Evolutionary conservation across 192 early-diverging fungal species (phyloP), one percentile per base, ranked within the genome.

Genomic region (Rhizophagus clarus): DNA sequence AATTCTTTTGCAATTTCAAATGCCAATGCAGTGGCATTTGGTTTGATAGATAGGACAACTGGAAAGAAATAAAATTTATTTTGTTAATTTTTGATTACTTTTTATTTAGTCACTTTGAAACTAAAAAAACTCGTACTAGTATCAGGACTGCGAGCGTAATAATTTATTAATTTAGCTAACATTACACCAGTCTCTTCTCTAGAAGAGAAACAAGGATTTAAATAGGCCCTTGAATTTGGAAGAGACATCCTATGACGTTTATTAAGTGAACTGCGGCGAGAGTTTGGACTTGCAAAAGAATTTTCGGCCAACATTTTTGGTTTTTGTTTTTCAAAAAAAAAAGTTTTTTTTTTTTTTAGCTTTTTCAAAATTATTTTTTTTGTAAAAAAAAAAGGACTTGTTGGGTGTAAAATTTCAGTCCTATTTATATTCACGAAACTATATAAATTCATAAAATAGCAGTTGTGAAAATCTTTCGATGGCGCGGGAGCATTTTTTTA

Each of bases 41-140:
- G 64, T 45, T 78, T 78, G 8, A 78, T 78, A 9, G 76, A 64
- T 7, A 67, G 60, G 5, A 78, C 76, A 9, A 40, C 76, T 77
- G 6, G 2, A 22, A n/a, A 34, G 49, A 28, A 32, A 49, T 45
- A 29, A 24, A 42, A 72, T 31, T n/a, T 26, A 74, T 28, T 26
- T 28, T 56, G 15, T 74, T 51, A 17, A 14, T 74, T 0, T 28
- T 73, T 60, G 12, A 22, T 45, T 51, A 17, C 11, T 51, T n/a
- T 51, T 51, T 51, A 51, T 17, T 51, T 22, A 5, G 15, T 56
- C 20, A 8, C 15, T 3, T 56, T 56, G 3, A 56, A 22, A 22
- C n/a, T 3, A 17, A 45, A 66, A 77, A 42, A 26, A 12, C 22
- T 0, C 45, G 17, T 45, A 78, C 76, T 12, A 26, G 76, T 68